A percentile compares a stretch with the other conserved stretches of the same genome.
phyloP scores from a whole-genome alignment of 1,284 basidiomycete genomes.

The Leccinum angustisporum region DNA sequence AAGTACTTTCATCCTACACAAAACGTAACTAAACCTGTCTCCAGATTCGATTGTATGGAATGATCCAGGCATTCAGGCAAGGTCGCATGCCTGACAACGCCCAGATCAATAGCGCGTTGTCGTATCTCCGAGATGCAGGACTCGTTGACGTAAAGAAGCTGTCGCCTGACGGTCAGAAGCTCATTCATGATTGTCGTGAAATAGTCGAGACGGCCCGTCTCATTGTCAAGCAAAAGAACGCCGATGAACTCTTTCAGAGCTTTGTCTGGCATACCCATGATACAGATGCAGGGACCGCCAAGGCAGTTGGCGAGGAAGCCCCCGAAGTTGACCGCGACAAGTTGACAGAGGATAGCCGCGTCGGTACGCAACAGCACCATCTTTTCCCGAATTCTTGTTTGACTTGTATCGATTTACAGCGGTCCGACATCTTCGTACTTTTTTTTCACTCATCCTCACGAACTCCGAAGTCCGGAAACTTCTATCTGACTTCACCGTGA shows the following conservation, averaged over 20 bases:
- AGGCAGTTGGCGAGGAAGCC: slow-evolving; percentile 44
- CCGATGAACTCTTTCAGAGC: slow-evolving; percentile 86
- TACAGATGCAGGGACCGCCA: slow-evolving; percentile 45
- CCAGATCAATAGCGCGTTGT: slow-evolving; percentile 75
- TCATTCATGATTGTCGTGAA: slow-evolving; percentile 73
- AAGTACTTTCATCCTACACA: neutral
- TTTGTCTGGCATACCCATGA: slow-evolving; percentile 78
- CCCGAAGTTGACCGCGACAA: slow-evolving; percentile 58
- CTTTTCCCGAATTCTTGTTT: neutral
- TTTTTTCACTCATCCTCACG: slow-evolving; percentile 81
- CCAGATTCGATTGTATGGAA: slow-evolving; percentile 71
- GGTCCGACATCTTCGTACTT: slow-evolving; percentile 81
- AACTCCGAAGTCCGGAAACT: slow-evolving; percentile 93
- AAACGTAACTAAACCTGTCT: neutral
- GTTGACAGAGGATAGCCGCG: slow-evolving; percentile 56
- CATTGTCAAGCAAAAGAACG: slow-evolving; percentile 81
- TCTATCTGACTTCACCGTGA: slow-evolving; percentile 75
- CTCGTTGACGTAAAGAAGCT: slow-evolving; percentile 68
- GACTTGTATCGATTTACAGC: slow-evolving; percentile 43
- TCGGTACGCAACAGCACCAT: slow-evolving; percentile 42
- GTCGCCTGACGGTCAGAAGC: slow-evolving; percentile 73
- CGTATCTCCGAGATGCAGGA: slow-evolving; percentile 66
- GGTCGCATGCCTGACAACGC: slow-evolving; percentile 79
- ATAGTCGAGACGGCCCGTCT: slow-evolving; percentile 70
- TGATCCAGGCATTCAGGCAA: slow-evolving; percentile 75